These are phyloP conservation scores for Fusarium pseudonygamai DNA, from an alignment of 2,329 filamentous ascomycete genomes.

Conservation along the genomic window DNA sequence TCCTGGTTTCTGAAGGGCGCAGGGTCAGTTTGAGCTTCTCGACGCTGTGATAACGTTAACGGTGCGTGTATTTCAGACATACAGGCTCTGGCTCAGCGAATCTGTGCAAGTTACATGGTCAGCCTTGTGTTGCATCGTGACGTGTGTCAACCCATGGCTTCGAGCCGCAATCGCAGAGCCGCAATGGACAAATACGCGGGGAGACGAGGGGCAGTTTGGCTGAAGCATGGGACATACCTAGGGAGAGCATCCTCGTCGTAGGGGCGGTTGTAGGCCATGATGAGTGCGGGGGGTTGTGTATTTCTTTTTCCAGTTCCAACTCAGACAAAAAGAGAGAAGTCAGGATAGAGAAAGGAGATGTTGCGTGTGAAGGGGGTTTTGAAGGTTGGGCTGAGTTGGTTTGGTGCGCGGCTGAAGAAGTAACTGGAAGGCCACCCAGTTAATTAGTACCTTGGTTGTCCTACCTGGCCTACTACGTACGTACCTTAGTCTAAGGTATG, in stretches of 20 bases:
- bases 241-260: constrained; percentile 96
- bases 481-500: background rate
- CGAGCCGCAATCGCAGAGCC: constrained; percentile 31
- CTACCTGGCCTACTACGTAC: background rate
- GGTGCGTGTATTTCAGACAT: constrained; percentile 40
- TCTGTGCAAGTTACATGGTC: constrained; percentile 51
- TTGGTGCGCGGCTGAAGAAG: constrained; percentile 32
- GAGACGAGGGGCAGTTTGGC: constrained; percentile 33
- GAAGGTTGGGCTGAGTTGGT: constrained; percentile 31
- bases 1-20: constrained; percentile 49
- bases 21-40: constrained; percentile 27
- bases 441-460: constrained; percentile 2
- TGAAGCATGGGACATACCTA: constrained; percentile 62
- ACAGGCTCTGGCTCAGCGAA: constrained; percentile 81
- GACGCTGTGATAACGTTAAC: background rate
- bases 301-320: background rate
- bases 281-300: background rate
- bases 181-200: constrained; percentile 20
- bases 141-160: constrained; percentile 1
- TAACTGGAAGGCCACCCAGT: constrained; percentile 16
- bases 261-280: constrained; percentile 92
- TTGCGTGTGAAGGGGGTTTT: constrained; percentile 20
- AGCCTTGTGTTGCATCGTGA: constrained; percentile 36
- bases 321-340: background rate
- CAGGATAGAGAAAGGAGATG: background rate